Percentiles rank a stretch among this genome's conserved stretches.
Conservation (phyloP, 345 rosid genomes). For the Bruguiera sexangula region DNA sequence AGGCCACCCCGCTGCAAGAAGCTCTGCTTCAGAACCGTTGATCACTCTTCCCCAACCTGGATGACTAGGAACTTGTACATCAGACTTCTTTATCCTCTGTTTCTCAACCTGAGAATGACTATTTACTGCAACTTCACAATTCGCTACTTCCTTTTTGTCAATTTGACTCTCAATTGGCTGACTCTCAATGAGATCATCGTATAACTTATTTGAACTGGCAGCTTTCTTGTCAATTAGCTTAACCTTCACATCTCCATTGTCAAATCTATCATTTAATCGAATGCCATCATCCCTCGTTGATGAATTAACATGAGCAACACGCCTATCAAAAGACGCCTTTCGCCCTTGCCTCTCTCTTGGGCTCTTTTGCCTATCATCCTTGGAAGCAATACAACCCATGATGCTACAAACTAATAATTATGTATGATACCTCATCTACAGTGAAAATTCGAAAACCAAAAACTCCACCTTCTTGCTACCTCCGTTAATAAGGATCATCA, state of each 20-base stretch:
- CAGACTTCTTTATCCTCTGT: constrained; percentile 29
- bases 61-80: constrained; percentile 23
- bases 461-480: background rate
- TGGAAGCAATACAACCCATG: constrained; percentile 86
- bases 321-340: constrained; percentile 53
- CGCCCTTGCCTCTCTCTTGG: constrained; percentile 45
- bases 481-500: background rate
- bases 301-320: constrained; percentile 52
- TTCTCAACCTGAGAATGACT: constrained; percentile 6
- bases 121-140: constrained; percentile 11
- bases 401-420: constrained; percentile 4
- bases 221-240: constrained; percentile 53
- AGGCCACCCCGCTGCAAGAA: constrained; percentile 86
- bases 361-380: constrained; percentile 43
- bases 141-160: constrained; percentile 25
- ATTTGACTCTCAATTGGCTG: constrained; percentile 19
- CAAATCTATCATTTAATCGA: constrained; percentile 34
- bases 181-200: constrained; percentile 47
- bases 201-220: constrained; percentile 44
- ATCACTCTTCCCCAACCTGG: constrained; percentile 40
- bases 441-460: constrained; percentile 22
- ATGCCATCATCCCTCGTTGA: constrained; percentile 57
- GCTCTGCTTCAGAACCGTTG: constrained; percentile 52
- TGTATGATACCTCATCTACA: constrained; percentile 16
- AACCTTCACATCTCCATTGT: constrained; percentile 48